These are phyloP conservation scores for Cicer pinnatifidum DNA, from an alignment of 306 rosid species.

Conservation along the genomic window DNA sequence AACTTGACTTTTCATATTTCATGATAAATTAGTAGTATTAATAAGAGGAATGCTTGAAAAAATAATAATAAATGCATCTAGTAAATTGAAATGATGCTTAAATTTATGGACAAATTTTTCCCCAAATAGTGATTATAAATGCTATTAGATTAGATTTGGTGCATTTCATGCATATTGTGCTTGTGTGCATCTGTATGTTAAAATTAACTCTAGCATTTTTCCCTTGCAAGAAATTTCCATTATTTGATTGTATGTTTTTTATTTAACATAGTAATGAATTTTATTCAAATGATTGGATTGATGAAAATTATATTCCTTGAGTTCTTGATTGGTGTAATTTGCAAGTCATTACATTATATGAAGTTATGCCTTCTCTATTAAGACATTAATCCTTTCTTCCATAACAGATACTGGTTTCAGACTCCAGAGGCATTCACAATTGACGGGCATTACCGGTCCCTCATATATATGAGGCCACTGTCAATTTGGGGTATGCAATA, in stretches of 20 bases:
- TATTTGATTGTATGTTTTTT: background rate
- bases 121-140: too few species aligned
- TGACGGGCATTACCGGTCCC: slow-evolving; percentile 89
- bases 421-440: slow-evolving; percentile 95
- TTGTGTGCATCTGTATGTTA: slow-evolving; percentile 10
- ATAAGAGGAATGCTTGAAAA: too few species aligned
- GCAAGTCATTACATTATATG: slow-evolving; percentile 20
- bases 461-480: slow-evolving; percentile 92
- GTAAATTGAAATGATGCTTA: too few species aligned
- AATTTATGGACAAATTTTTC: too few species aligned
- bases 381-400: slow-evolving; percentile 20
- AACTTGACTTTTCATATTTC: too few species aligned
- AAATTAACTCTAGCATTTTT: background rate
- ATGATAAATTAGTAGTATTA: too few species aligned
- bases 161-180: background rate
- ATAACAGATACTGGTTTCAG: slow-evolving; percentile 85
- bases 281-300: slow-evolving; percentile 10
- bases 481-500: slow-evolving; percentile 96
- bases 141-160: background rate
- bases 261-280: background rate
- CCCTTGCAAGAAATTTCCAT: background rate
- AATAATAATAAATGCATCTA: too few species aligned
- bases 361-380: background rate
- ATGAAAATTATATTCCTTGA: slow-evolving; percentile 22
- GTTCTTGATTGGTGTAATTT: slow-evolving; percentile 20